phyloP scores from a whole-genome alignment of 805 yeast genomes.

The Cyberlindnera misumaiensis region DNA sequence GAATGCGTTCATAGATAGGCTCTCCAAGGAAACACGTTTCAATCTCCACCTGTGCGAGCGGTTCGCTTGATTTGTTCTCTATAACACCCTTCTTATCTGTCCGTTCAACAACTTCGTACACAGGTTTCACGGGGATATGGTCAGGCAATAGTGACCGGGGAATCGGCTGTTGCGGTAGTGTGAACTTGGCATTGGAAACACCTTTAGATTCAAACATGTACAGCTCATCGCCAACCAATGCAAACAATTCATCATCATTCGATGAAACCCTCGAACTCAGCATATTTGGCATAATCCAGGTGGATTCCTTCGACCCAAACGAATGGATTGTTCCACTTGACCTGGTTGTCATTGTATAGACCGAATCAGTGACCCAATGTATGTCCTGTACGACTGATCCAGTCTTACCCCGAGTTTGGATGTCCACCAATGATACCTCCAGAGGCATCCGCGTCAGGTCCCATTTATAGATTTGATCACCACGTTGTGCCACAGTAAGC shows the following conservation, averaged over 20 bases:
- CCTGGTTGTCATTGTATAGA: conserved; percentile 43
- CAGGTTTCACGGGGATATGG: conserved; percentile 15
- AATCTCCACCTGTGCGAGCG: conserved; percentile 47
- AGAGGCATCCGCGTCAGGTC: conserved; percentile 46
- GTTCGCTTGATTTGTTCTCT: conserved; percentile 12
- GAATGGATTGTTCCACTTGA: conserved; percentile 57
- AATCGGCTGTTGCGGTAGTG: conserved; percentile 30
- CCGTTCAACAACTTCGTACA: conserved; percentile 16
- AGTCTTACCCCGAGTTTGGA: conserved; percentile 57
- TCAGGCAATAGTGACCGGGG: conserved; percentile 21
- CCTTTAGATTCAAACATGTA: conserved; percentile 22
- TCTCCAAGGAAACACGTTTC: conserved; percentile 37
- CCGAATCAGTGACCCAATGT: conserved; percentile 44
- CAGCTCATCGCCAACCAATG: conserved; percentile 10
- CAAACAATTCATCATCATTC: conserved; percentile 4
- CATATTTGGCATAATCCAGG: conserved; percentile 22
- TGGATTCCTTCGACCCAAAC: conserved; percentile 31
- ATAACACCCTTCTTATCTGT: conserved; percentile 12
- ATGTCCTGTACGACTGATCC: conserved; percentile 45
- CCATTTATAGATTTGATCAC: conserved; percentile 61
- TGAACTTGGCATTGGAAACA: conserved; percentile 29
- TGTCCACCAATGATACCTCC: conserved; percentile 49
- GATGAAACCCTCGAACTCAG: conserved; percentile 6
- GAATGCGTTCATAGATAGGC: conserved; percentile 13
- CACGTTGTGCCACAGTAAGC: conserved; percentile 47